Base-by-base conservation (phyloP, 495 filamentous ascomycete species). In the Penicillium tannophilum region DNA sequence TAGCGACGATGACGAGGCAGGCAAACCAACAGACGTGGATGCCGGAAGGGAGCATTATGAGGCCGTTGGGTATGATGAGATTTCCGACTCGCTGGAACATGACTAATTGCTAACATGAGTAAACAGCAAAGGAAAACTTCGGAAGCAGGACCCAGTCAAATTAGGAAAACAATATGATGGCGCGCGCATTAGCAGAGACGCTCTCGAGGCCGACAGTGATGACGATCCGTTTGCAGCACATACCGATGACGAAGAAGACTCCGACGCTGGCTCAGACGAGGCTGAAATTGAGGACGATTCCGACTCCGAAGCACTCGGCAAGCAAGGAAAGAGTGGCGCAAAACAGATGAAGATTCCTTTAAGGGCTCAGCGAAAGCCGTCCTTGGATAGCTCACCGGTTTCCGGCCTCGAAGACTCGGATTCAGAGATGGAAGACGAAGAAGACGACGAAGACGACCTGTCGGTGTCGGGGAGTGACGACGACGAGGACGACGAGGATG, bases 111-210 rank as follows among this genome's bases (percentile, higher is more conserved):
- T 48, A 49, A 56, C 4, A 1, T 4, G 19, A 39, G 12, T 10
- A 49, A 60, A 60, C 42, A 92, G 90, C 17, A 93, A 93, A 79
- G 93, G 87, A 72, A 92, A 89, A 68, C 82, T 97, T 45, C 86
- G 91, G 56, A 90, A 92, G 68, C 81, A 82, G 54, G 86, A 91
- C 12, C 77, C 76, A 16, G 26, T 75, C 79, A 52, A 70, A 71
- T 19, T 82, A 0, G 94, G 93, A 7, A 89, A 91, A 39, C 85
- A 91, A 67, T 98, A 98, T 69, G 78, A 83, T 43, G 94, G 93
- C 11, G 81, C 89, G 5, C 83, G 82, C 48, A 82, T 98, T n/a
- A 91, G 86, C 60, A 82, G 95, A 51, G 81, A 88, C 26, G 86
- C 82, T 0, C 78, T 93, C 10, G 79, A 84, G 33, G 72, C 73